A percentile compares a stretch with the other conserved stretches of the same genome.
Conservation (phyloP, 75 land plant species). For the Pinus taeda region DNA sequence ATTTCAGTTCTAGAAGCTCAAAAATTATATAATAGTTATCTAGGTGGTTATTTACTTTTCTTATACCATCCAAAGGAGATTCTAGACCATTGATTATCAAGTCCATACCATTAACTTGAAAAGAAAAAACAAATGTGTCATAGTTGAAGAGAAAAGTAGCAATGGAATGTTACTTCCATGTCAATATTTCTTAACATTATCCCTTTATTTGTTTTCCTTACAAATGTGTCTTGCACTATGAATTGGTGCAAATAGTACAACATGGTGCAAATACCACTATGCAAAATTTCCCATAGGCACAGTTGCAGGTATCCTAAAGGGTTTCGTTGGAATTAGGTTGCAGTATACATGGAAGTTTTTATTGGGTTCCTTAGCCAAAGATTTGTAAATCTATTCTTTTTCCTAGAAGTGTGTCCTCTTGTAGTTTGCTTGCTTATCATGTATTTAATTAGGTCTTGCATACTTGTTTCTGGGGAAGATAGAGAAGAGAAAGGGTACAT, state of each 20-base stretch:
- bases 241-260: conserved; percentile 34
- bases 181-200: no score
- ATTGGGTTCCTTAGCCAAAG: conserved; percentile 10
- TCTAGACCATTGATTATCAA: no score
- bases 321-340: conserved; percentile 38
- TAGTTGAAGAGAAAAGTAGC: no score
- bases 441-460: conserved; percentile 27
- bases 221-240: conserved; percentile 29
- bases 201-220: background rate
- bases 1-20: no score
- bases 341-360: conserved; percentile 29
- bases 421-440: conserved; percentile 22
- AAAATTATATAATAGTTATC: no score
- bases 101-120: no score
- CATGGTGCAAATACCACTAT: conserved; percentile 36
- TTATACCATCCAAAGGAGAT: no score
- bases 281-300: conserved; percentile 44
- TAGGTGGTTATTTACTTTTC: no score
- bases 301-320: conserved; percentile 38
- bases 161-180: no score
- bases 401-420: conserved; percentile 21
- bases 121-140: no score
- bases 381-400: conserved; percentile 14
- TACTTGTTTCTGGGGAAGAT: conserved; percentile 12
- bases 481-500: conserved; percentile 17